Conservation (phyloP, 2,329 filamentous ascomycete species). For the Sporothrix luriei region DNA sequence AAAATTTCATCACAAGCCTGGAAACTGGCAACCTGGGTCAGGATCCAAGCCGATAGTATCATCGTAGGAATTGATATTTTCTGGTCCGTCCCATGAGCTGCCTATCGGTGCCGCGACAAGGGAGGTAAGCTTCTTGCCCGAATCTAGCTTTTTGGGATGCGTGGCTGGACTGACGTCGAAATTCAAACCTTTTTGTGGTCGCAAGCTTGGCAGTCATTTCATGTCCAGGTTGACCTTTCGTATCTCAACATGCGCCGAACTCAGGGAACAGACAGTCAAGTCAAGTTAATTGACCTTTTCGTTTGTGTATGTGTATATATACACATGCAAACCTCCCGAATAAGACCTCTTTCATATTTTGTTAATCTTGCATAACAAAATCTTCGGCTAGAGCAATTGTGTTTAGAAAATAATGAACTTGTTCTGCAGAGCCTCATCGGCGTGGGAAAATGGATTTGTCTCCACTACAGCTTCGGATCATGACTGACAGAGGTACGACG, state of each 20-base stretch:
- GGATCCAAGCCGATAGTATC: neutral
- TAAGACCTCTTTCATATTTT: neutral
- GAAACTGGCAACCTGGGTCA: neutral
- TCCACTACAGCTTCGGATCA: no score
- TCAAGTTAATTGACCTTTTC: neutral
- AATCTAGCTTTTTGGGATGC: neutral
- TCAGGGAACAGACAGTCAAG: neutral
- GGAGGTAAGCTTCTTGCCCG: neutral
- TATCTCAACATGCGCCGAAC: neutral
- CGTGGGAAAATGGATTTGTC: neutral
- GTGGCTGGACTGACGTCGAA: neutral
- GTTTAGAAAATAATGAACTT: neutral
- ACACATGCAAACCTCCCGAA: conserved; percentile 8
- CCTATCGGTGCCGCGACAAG: neutral
- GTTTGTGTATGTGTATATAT: neutral
- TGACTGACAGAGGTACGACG: no score
- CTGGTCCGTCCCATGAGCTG: neutral
- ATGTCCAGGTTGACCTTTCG: neutral
- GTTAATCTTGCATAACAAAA: no score
- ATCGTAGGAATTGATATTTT: neutral
- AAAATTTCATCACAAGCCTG: neutral
- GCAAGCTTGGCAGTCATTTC: neutral
- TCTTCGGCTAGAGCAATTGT: no score
- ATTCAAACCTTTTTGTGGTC: neutral
- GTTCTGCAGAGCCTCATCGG: neutral